These are phyloP conservation scores for Aaosphaeria arxii DNA, from an alignment of 2,329 filamentous ascomycete genomes.

Conservation along the genomic window DNA sequence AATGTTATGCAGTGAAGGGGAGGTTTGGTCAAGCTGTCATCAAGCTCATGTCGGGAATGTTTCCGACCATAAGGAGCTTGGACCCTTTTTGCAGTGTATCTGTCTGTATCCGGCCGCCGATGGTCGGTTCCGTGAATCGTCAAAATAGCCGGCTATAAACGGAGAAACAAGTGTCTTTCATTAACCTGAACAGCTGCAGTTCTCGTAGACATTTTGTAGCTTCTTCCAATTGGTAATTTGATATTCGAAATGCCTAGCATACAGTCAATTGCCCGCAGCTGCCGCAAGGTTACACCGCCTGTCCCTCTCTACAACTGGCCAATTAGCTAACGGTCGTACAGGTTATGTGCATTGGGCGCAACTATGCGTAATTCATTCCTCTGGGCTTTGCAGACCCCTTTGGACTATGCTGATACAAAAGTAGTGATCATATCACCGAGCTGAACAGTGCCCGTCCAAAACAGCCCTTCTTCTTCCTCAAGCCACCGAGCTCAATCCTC, in stretches of 20 bases:
- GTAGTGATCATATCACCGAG: slow-evolving; percentile 87
- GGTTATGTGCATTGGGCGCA: slow-evolving; percentile 89
- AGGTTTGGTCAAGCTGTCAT: too few relatives aligned
- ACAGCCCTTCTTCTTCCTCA: slow-evolving; percentile 98
- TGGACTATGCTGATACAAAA: neutral
- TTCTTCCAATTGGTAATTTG: too few relatives aligned
- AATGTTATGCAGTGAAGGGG: too few relatives aligned
- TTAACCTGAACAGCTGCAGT: too few relatives aligned
- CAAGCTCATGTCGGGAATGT: too few relatives aligned
- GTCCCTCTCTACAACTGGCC: neutral
- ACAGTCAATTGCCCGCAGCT: slow-evolving; percentile 41
- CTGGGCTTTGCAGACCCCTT: neutral
- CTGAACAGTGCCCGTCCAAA: slow-evolving; percentile 83
- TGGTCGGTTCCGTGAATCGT: too few relatives aligned
- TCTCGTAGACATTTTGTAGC: too few relatives aligned
- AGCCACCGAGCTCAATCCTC: slow-evolving; percentile 84
- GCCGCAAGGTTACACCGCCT: slow-evolving; percentile 42
- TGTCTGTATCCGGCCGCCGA: too few relatives aligned
- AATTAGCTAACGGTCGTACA: slow-evolving; percentile 35
- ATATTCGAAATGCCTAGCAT: slow-evolving; percentile 27
- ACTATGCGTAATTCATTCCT: slow-evolving; percentile 72
- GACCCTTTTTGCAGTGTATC: too few relatives aligned
- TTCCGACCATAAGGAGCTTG: too few relatives aligned
- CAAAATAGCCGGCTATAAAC: too few relatives aligned
- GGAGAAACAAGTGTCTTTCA: too few relatives aligned